Evolutionary conservation across 2,329 filamentous ascomycete genomes (phyloP).

Genomic region (Penicillium sclerotigenum): DNA sequence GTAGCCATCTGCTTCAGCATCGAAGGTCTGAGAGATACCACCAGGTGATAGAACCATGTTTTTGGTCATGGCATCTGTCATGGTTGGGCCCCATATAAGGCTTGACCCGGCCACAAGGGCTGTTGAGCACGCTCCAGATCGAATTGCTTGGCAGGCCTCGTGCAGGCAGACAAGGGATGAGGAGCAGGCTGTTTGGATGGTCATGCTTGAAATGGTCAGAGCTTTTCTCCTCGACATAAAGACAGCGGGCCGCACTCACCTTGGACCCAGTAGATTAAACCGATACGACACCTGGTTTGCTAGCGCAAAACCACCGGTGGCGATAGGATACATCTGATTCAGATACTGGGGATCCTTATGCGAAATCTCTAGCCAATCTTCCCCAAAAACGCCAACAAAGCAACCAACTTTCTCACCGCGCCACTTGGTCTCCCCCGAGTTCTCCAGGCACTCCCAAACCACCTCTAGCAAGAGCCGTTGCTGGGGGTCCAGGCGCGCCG

Average conservation of each 20-base stretch:
- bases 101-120: constrained; percentile 38
- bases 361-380: constrained; percentile 25
- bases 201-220: constrained; percentile 22
- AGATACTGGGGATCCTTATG: constrained; percentile 19
- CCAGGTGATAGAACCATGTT: constrained; percentile 39
- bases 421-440: constrained; percentile 30
- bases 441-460: constrained; percentile 34
- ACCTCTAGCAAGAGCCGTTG: constrained; percentile 35
- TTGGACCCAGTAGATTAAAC: constrained; percentile 24
- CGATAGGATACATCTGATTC: constrained; percentile 14
- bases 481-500: constrained; percentile 31
- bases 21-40: constrained; percentile 49
- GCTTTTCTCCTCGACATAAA: background rate
- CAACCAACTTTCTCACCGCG: constrained; percentile 31
- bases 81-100: constrained; percentile 30
- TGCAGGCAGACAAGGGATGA: constrained; percentile 38
- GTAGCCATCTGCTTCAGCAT: constrained; percentile 50
- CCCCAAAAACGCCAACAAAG: constrained; percentile 25
- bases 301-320: constrained; percentile 19
- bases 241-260: constrained; percentile 9
- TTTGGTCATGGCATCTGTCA: constrained; percentile 19
- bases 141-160: constrained; percentile 26
- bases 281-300: constrained; percentile 27
- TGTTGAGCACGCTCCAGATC: constrained; percentile 20
- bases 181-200: constrained; percentile 43